Conservation (phyloP, 2,329 filamentous ascomycete genomes). For the Xylariales sp. region DNA sequence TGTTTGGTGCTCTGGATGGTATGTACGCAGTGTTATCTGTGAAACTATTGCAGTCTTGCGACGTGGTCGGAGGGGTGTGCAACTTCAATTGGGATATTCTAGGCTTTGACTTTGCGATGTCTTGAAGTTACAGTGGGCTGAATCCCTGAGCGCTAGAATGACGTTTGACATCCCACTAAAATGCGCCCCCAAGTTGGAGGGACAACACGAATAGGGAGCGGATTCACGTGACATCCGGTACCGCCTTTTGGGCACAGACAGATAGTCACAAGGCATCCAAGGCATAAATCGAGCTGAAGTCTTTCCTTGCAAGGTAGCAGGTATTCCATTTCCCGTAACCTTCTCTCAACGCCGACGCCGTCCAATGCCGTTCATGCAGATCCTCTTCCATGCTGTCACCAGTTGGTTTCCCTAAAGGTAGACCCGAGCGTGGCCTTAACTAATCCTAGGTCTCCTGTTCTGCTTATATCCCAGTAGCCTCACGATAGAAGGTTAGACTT, state of each 20-base stretch:
- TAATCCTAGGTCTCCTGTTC: too few species aligned
- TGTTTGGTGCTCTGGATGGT: neutral
- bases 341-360: conserved; percentile 1
- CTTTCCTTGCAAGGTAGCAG: neutral
- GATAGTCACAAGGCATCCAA: neutral
- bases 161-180: conserved; percentile 6
- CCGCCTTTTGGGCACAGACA: neutral
- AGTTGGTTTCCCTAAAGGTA: too few species aligned
- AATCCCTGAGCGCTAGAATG: conserved; percentile 3
- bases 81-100: neutral
- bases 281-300: neutral
- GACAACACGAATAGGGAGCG: conserved; percentile 11
- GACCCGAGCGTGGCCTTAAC: too few species aligned
- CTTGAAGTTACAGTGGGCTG: neutral
- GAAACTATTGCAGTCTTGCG: neutral
- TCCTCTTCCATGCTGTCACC: too few species aligned
- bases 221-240: conserved; percentile 8
- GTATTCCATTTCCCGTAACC: conserved; percentile 1
- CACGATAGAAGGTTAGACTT: conserved; percentile 76
- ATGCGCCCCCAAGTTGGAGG: conserved; percentile 7
- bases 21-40: neutral
- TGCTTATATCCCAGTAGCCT: conserved; percentile 62
- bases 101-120: neutral
- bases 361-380: neutral
- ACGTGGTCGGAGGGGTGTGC: neutral